A percentile compares a stretch with the other conserved stretches of the same genome.
Conservation (phyloP, 768 basidiomycete genomes). For the Neoboletus brunneissimus region DNA sequence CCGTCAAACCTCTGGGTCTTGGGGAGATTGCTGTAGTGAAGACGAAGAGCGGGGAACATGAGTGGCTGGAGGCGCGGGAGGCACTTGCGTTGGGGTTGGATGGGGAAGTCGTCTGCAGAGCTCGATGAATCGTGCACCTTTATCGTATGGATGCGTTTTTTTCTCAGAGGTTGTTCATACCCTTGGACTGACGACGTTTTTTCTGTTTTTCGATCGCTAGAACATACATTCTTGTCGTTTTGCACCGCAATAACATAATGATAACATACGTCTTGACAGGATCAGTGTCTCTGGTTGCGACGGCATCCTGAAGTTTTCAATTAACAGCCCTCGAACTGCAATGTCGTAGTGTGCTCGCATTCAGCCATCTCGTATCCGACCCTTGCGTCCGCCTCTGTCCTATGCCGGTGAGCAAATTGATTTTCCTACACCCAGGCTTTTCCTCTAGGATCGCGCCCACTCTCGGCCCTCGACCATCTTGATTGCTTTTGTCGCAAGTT, state of each 20-base stretch:
- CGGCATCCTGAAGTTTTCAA: not conserved
- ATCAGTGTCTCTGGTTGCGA: not conserved
- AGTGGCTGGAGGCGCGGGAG: constrained; percentile 93
- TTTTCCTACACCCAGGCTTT: not conserved
- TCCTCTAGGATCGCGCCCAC: not conserved
- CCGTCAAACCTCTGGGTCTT: constrained; percentile 80
- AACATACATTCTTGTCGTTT: not conserved
- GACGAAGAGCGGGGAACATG: constrained; percentile 66
- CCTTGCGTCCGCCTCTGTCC: not conserved
- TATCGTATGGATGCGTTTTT: not conserved
- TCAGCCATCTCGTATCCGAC: not conserved
- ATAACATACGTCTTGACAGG: not conserved
- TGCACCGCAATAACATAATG: not conserved
- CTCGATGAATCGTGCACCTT: constrained; percentile 40
- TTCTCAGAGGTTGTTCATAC: not conserved
- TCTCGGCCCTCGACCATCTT: not conserved
- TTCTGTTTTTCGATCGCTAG: not conserved
- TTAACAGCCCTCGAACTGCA: not conserved
- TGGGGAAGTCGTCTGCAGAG: constrained; percentile 89
- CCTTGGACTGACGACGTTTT: constrained; percentile 3
- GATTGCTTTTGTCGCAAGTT: not conserved
- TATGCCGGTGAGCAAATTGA: not conserved
- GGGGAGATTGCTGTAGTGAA: constrained; percentile 90
- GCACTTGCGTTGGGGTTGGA: constrained; percentile 72
- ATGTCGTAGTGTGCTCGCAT: not conserved